These are phyloP conservation scores for Acer yangbiense DNA, from an alignment of 345 rosid species.

Conservation along the genomic window DNA sequence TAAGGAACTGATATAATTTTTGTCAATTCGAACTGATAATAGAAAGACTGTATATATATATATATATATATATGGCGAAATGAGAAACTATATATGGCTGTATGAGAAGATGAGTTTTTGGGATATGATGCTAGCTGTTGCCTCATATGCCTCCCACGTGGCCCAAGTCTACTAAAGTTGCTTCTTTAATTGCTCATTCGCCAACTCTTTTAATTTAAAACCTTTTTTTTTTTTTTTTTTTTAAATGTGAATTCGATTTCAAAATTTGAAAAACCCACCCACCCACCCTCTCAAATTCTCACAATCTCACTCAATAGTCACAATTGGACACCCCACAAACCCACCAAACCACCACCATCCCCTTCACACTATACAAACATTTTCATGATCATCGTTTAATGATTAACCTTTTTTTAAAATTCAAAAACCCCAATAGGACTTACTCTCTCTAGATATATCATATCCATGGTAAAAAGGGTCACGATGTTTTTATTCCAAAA, in stretches of 20 bases:
- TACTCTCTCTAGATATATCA: background rate
- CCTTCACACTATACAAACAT: background rate
- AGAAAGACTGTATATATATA: no score
- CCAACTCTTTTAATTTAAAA: conserved; percentile 1
- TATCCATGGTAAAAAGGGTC: conserved; percentile 10
- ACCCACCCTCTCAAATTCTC: background rate
- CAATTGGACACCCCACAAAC: conserved; percentile 14
- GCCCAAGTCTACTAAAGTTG: conserved; percentile 25
- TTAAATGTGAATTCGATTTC: conserved; percentile 25
- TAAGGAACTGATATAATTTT: no score
- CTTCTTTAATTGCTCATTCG: conserved; percentile 3
- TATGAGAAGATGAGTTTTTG: conserved; percentile 26
- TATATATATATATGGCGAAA: background rate
- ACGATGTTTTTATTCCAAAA: background rate
- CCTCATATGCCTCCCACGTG: conserved; percentile 28
- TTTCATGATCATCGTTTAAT: conserved; percentile 22
- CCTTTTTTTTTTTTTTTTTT: no score
- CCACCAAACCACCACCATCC: background rate
- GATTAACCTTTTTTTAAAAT: conserved; percentile 24
- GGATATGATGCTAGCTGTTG: conserved; percentile 14
- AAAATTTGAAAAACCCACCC: conserved; percentile 42
- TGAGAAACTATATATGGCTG: background rate
- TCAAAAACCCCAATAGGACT: conserved; percentile 21
- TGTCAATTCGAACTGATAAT: no score
- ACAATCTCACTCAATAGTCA: background rate